phyloP scores from a whole-genome alignment of 768 basidiomycete species.

The Russula compacta region DNA sequence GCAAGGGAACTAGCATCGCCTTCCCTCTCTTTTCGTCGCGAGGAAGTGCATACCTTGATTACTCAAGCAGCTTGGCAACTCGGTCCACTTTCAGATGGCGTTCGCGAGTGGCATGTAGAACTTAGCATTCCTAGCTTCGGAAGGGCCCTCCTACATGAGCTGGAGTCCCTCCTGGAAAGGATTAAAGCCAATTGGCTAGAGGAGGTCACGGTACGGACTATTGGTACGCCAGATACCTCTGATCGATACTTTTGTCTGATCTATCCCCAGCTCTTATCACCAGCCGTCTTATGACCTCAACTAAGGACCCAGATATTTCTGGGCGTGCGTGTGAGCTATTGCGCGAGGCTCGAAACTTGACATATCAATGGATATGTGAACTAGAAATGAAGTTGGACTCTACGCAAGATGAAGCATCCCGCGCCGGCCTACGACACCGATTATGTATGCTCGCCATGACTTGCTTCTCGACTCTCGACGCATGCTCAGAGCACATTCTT shows the following conservation, averaged over 20 bases:
- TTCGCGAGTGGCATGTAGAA: conserved; percentile 35
- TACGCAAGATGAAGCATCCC: neutral
- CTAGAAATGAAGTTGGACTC: neutral
- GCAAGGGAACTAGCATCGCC: conserved; percentile 33
- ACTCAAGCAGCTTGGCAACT: conserved; percentile 39
- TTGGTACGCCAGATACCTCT: neutral
- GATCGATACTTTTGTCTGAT: neutral
- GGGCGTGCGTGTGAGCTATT: neutral
- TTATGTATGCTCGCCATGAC: neutral
- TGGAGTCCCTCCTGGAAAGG: conserved; percentile 28
- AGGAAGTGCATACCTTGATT: conserved; percentile 35
- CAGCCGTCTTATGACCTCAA: conserved; percentile 2
- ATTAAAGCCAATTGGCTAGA: conserved; percentile 35
- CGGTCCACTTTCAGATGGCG: conserved; percentile 24
- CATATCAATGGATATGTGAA: neutral
- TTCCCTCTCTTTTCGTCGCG: conserved; percentile 31
- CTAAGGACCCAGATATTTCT: neutral
- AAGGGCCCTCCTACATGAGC: conserved; percentile 28
- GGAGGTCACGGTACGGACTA: conserved; percentile 4
- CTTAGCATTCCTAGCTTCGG: conserved; percentile 29
- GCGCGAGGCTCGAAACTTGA: neutral
- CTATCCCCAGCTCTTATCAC: neutral
- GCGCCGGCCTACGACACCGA: neutral
- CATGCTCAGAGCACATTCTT: neutral
- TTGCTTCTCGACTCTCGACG: conserved; percentile 1